Base-by-base conservation (phyloP, 805 yeast genomes). In the Jamesozyma jinghongensis region DNA sequence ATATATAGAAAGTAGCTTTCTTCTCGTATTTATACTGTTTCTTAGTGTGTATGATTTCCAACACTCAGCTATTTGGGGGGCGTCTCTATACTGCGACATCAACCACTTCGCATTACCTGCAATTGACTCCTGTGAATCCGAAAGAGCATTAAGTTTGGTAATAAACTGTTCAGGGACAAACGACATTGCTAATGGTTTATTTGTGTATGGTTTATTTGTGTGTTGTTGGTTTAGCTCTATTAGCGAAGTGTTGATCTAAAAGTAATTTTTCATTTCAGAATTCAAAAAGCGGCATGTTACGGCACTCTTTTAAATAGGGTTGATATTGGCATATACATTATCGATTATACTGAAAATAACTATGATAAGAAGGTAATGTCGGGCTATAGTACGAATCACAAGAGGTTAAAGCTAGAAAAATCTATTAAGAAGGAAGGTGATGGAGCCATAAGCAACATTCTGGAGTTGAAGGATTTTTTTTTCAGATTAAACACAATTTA, bases 401-500 rank as follows among this genome's bases (percentile, higher is more conserved):
- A 22, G 26, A 22, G 26, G 10, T 6, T 22, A 10, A 22, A 22
- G 26, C 10, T 22, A 10, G 26, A 22, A 6, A 10, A 7, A 6
- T 22, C 26, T 22, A 10, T 10, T 22, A 22, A 22, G 10, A 22
- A 10, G 10, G 10, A 10, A 22, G 26, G 26, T 22, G 26, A 22
- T 22, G 26, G 26, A 10, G 26, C 26, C 26, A 22, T 22, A 6
- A 22, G 26, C 10, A 25, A 31, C 10, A 63, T 72, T 25, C 51
- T 58, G 42, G 73, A 71, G 38, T 56, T 76, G 13, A 70, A 67
- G 35, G 57, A 59, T 19, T 67, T 75, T 11, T 77, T 74, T 49
- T 73, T 71, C 52, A 58, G 76, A 44, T 50, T 77, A 38, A 75
- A 75, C 49, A 76, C 84, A 0, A 73, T 77, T 43, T 78, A 68